These are phyloP conservation scores for Erucastrum elatum DNA, from an alignment of 345 rosid species.

Conservation along the genomic window DNA sequence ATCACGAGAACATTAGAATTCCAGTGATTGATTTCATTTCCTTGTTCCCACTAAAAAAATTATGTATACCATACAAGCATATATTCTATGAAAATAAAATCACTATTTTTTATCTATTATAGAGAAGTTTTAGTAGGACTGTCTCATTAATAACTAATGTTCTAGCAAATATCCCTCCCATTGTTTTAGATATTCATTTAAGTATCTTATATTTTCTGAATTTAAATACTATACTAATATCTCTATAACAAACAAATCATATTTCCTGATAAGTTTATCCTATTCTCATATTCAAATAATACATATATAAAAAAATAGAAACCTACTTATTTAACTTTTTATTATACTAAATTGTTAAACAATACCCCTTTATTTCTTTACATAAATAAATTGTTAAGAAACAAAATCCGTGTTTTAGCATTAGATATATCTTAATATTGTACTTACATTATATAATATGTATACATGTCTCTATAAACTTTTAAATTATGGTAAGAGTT, in stretches of 20 bases:
- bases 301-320: background rate
- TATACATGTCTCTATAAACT: too few relatives aligned
- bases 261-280: background rate
- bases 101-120: background rate
- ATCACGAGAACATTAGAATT: slow-evolving; percentile 24
- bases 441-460: too few relatives aligned
- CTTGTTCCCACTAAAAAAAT: background rate
- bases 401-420: too few relatives aligned
- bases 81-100: background rate
- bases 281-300: background rate
- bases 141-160: too few relatives aligned
- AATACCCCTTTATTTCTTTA: background rate
- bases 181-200: background rate
- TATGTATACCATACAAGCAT: too few relatives aligned
- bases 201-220: background rate
- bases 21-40: background rate
- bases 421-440: too few relatives aligned
- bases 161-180: background rate
- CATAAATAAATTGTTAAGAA: too few relatives aligned
- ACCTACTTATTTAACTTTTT: too few relatives aligned
- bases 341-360: background rate
- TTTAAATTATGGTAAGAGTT: too few relatives aligned
- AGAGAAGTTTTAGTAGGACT: background rate
- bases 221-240: too few relatives aligned
- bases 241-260: background rate